Base-by-base conservation (phyloP, 2,329 filamentous ascomycete genomes). In the Chaetothyriales sp. region DNA sequence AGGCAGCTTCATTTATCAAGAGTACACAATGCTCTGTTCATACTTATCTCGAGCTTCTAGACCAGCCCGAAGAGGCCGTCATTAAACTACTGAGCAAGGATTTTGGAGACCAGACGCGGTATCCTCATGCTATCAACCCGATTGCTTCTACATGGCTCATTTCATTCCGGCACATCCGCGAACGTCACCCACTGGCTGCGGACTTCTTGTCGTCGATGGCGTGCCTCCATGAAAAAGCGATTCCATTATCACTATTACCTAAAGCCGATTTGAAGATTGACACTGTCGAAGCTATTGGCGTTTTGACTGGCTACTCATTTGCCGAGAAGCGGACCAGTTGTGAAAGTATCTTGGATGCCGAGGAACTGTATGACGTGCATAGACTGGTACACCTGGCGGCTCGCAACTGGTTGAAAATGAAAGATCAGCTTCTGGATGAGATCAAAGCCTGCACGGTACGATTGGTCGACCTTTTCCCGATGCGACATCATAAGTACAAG, bases 141-240 rank as follows among this genome's bases (percentile, higher is more conserved):
- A 59, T 70, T 43, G 61, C 63, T 6, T 64, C 58, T 18, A 70
- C 65, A 18, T 70, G 63, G 67, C 57, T 65, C 10, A 63, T 69
- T n/a, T 67, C 65, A 10, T 69, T 69, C 47, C 50, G 63, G 9
- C 60, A 65, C 25, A 68, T 69, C 19, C 57, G 53, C 29, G 43
- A 51, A 18, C 43, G 58, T 18, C 53, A 68, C 50, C 44, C 47
- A 29, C 48, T 67, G 19, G 67, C 67, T 18, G 60, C 58, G 1
- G 59, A 66, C 13, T 65, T 64, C 48, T 57, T 70, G 25, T 65
- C 55, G 7, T 64, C 65, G 5, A 67, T 68, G 58, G 57, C 63
- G 9, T 67, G 62, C 47, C 57, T 66, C n/a, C 46, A 60, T 44
- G 55, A 61, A 20, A 61, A 58, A 25, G 56, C 62, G 46, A 68